Base-by-base conservation (phyloP, 1,139 yeast species). In the Suhomyces bolitotheri region DNA sequence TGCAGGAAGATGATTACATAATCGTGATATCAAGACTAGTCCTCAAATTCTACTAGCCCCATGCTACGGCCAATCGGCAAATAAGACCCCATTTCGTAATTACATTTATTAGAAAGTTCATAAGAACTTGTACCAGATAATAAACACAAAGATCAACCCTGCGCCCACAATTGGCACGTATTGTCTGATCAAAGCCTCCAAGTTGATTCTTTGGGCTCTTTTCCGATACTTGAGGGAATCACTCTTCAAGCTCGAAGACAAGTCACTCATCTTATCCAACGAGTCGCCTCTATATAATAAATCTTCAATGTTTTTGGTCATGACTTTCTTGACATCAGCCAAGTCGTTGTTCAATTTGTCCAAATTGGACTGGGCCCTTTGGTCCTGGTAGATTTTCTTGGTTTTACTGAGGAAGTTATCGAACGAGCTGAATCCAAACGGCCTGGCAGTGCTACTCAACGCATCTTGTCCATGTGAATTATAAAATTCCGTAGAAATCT, bases 251-350 rank as follows among this genome's bases (percentile, higher is more conserved):
- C 82, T 76, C 14, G 84, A 78, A 22, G 96, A 86, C 56, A 92
- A 72, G 56, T 92, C 97, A 44, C 89, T 81, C 95, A 92, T 87
- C 46, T 79, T 82, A 60, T 92, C 97, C 49, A 92, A 74, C 10
- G 92, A 83, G 55, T 92, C 97, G 9, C 99, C 99, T 54, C 99
- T 76, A 62, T 92, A 90, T 30, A 92, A 71, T 51, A 92, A 68
- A 59, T 92, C 98, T 58, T 92, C 97, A 40, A 92, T 92, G 60
- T 92, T 92, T 53, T 90, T 90, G 40, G 96, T 88, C 96, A 92
- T 87, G 40, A 92, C 95, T 50, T 86, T 80, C 49, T 92, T 89
- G 32, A 94, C 98, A 51, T 94, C 98, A 34, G 86, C 89, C 49
- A 92, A 71, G 52, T 94, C 98, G 34, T 78, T 77, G 60, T 90